Percentiles rank a stretch among this genome's conserved stretches.
Conservation (phyloP, 2,329 filamentous ascomycete species). For the Rutstroemia sp. region DNA sequence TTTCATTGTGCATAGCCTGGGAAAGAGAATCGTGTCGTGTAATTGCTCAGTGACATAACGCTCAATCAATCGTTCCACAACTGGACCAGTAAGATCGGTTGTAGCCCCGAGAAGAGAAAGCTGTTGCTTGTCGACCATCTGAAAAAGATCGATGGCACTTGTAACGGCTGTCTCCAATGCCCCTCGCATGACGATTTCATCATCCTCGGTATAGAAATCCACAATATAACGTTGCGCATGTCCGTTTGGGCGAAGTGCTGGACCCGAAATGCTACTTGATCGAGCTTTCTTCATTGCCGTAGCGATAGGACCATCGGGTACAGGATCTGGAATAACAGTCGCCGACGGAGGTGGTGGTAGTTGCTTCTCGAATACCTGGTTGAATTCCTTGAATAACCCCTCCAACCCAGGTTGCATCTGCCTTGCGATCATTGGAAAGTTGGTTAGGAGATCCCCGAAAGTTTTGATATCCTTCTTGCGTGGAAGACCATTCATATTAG, state of each 20-base stretch:
- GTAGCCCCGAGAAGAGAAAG: constrained; percentile 85
- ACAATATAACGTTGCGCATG: constrained; percentile 32
- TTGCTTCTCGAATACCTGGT: constrained; percentile 75
- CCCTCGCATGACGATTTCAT: constrained; percentile 83
- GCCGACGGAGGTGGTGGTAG: constrained; percentile 67
- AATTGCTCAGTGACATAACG: constrained; percentile 90
- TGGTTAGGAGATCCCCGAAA: constrained; percentile 81
- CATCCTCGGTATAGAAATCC: constrained; percentile 73
- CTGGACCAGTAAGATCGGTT: constrained; percentile 83
- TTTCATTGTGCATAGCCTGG: constrained; percentile 70
- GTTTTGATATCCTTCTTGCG: constrained; percentile 86
- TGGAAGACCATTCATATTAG: constrained; percentile 35
- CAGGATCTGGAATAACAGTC: constrained; percentile 49
- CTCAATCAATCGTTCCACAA: constrained; percentile 91
- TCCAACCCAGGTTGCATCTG: constrained; percentile 95
- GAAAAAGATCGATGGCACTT: constrained; percentile 89
- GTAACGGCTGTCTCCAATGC: constrained; percentile 90
- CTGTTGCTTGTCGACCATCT: constrained; percentile 92
- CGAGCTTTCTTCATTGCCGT: constrained; percentile 48
- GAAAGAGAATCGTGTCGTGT: constrained; percentile 77
- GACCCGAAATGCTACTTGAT: constrained; percentile 38
- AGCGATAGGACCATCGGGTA: constrained; percentile 48
- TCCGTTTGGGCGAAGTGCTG: constrained; percentile 30
- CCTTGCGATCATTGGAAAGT: constrained; percentile 90
- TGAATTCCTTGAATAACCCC: constrained; percentile 83